Conservation (phyloP, 208 protist genomes). For the Crithidia fasciculata region DNA sequence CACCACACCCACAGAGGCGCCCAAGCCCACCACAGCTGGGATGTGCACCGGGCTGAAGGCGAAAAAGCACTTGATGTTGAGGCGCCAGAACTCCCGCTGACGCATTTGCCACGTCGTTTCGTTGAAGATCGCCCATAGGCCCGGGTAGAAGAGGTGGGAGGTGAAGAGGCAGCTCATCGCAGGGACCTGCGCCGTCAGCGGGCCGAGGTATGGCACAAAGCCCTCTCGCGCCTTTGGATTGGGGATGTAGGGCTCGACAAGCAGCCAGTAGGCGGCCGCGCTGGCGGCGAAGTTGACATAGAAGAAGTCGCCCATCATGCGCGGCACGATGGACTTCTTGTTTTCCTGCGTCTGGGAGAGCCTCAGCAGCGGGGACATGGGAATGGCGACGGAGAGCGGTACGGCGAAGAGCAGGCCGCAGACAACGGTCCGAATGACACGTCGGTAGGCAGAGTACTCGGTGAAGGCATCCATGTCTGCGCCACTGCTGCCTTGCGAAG, state of each 20-base stretch:
- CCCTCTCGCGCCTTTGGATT: slow-evolving; percentile 47
- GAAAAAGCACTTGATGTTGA: slow-evolving; percentile 70
- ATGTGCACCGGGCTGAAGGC: slow-evolving; percentile 57
- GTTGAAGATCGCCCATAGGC: slow-evolving; percentile 69
- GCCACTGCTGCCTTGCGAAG: neutral
- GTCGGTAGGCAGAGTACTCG: slow-evolving; percentile 37
- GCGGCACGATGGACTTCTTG: slow-evolving; percentile 58
- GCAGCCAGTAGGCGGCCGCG: slow-evolving; percentile 39
- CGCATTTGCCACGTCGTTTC: slow-evolving; percentile 61
- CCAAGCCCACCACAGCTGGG: slow-evolving; percentile 46
- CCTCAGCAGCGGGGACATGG: slow-evolving; percentile 60
- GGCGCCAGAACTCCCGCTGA: slow-evolving; percentile 52
- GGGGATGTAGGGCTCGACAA: slow-evolving; percentile 52
- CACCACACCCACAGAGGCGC: slow-evolving; percentile 36
- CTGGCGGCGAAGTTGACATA: slow-evolving; percentile 66
- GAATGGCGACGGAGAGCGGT: slow-evolving; percentile 47
- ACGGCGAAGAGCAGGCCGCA: slow-evolving; percentile 57
- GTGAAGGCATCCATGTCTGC: slow-evolving; percentile 18
- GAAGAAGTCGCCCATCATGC: slow-evolving; percentile 84
- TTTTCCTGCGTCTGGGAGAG: slow-evolving; percentile 69
- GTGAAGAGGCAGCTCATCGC: slow-evolving; percentile 48
- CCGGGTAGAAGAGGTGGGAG: slow-evolving; percentile 72
- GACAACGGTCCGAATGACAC: slow-evolving; percentile 47
- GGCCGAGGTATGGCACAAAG: slow-evolving; percentile 68
- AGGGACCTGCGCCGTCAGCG: slow-evolving; percentile 62